Base-by-base conservation (phyloP, 768 basidiomycete species). In the Lentinula raphanica region DNA sequence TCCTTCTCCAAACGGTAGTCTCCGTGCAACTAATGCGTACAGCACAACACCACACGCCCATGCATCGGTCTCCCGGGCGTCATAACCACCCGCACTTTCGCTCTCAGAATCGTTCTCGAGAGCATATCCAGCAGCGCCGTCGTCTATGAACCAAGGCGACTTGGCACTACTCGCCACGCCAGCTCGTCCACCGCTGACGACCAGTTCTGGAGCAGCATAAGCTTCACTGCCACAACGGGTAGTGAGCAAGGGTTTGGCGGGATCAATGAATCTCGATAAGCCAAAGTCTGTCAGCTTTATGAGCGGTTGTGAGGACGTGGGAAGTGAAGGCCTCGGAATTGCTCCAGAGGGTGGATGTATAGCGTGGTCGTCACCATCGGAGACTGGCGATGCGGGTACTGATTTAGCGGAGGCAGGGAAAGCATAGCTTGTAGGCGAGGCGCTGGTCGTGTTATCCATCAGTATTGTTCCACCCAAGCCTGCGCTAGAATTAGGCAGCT, bases 41-140 rank as follows among this genome's bases (percentile, higher is more conserved):
- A 94, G 71, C 49, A 93, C 90, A n/a, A 94, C 87, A 1, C 92
- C 92, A 64, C 87, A 85, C 9, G 92, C 91, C 93, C 93, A 95
- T 12, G 87, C 85, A 68, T 95, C 93, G 54, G 91, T 94, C 67
- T 86, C 79, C 13, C 90, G 77, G 2, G 90, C 91, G 69, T 96
- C 92, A 71, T 95, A 95, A 31, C 79, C 74, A 49, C 76, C 74
- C 29, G 75, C 79, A 29, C 55, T 42, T 59, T 63, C 28, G 40
- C 40, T 21, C 36, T 67, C 39, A 32, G 25, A 35, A 8, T 55
- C 23, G 23, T 6, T n/a, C 23, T 46, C 60, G 21, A 15, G 21
- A 2, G 44, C 56, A 32, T 45, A 28, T 15, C 56, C 56, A 21
- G 35, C 56, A n/a, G 42, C 56, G 5, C 11, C 25, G 19, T 57